Evolutionary conservation across 75 land plant genomes (phyloP).

Genomic region (Ceratopteris richardii): DNA sequence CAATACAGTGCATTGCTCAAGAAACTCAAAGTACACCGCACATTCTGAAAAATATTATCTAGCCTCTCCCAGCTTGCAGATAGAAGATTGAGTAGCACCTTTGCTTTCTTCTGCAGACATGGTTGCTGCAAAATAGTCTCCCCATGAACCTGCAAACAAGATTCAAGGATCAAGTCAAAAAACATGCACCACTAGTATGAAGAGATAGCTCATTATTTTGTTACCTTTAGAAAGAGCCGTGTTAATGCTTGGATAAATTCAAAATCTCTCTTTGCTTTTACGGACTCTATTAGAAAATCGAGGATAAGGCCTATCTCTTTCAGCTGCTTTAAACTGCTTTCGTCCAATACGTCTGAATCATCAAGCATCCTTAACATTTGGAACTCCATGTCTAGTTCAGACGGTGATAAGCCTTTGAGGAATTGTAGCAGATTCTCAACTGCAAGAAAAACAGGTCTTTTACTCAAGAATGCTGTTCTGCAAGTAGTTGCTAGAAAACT

Average conservation of each 20-base stretch:
- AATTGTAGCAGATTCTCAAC: slow-evolving; percentile 60
- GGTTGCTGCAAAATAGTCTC: slow-evolving; percentile 55
- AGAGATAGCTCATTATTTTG: not conserved
- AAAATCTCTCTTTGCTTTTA: slow-evolving; percentile 58
- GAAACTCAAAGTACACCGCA: slow-evolving; percentile 76
- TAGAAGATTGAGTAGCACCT: slow-evolving; percentile 50
- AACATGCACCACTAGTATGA: not conserved
- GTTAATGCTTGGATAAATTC: slow-evolving; percentile 82
- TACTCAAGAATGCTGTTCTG: not conserved
- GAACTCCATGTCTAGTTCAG: slow-evolving; percentile 75
- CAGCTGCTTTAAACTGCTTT: slow-evolving; percentile 34
- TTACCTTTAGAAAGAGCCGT: slow-evolving; percentile 75
- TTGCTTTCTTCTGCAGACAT: slow-evolving; percentile 55
- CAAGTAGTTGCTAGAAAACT: too few relatives aligned
- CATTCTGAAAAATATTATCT: slow-evolving; percentile 65
- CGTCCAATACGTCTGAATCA: slow-evolving; percentile 37
- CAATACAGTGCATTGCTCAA: slow-evolving; percentile 74
- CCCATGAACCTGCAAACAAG: slow-evolving; percentile 68
- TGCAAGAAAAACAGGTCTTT: slow-evolving; percentile 18
- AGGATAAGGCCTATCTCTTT: slow-evolving; percentile 49
- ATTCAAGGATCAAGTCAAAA: slow-evolving; percentile 2
- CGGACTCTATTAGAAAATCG: slow-evolving; percentile 73
- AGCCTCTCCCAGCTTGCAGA: slow-evolving; percentile 61
- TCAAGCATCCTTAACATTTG: slow-evolving; percentile 82
- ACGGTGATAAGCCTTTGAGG: slow-evolving; percentile 67